Percentiles rank a stretch among this genome's conserved stretches.
Conservation (phyloP, 257 asterid genomes). For the Solanum piurae region DNA sequence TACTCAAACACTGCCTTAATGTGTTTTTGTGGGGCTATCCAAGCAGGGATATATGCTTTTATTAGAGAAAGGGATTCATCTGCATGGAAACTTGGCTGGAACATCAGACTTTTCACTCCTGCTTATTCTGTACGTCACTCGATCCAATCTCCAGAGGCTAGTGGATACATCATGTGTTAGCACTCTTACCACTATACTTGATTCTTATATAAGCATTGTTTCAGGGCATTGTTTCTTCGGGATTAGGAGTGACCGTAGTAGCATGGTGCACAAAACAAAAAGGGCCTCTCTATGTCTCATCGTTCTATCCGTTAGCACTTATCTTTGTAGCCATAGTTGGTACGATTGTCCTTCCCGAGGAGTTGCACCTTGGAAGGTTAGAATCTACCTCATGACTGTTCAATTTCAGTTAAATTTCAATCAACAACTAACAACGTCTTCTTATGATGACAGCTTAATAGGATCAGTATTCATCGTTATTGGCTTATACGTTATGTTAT, state of each 20-base stretch:
- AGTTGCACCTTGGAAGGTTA: conserved; percentile 30
- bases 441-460: conserved; percentile 3
- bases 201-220: conserved; percentile 1
- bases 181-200: not conserved
- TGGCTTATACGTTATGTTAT: conserved; percentile 21
- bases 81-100: conserved; percentile 36
- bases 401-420: not conserved
- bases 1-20: conserved; percentile 22
- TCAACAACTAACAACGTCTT: not conserved
- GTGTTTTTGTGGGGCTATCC: conserved; percentile 16
- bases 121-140: not conserved
- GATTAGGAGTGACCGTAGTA: conserved; percentile 1
- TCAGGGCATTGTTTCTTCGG: conserved; percentile 29
- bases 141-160: not conserved
- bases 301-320: conserved; percentile 19
- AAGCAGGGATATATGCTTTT: conserved; percentile 12
- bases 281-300: conserved; percentile 33
- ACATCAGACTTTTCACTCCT: conserved; percentile 19
- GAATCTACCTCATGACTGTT: not conserved
- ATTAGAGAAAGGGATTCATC: conserved; percentile 4
- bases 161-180: not conserved
- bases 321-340: conserved; percentile 23
- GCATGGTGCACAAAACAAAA: conserved; percentile 19
- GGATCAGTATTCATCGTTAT: conserved; percentile 21
- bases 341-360: conserved; percentile 19